A percentile compares a stretch with the other conserved stretches of the same genome.
phyloP scores from a whole-genome alignment of 2,329 filamentous ascomycete genomes.

The Aspergillus sp. region DNA sequence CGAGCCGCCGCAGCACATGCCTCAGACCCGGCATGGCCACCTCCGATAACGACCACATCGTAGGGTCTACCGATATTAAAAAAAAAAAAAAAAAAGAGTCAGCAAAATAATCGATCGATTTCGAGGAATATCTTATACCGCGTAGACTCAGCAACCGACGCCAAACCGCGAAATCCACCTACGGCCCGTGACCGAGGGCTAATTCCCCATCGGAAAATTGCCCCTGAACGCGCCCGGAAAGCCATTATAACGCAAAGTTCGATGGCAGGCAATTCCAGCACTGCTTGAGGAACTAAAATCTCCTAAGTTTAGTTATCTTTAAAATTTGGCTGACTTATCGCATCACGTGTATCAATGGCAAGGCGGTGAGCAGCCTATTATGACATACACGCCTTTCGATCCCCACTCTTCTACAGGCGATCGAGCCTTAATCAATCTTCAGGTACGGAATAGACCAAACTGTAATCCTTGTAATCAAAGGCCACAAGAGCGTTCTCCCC shows the following conservation, averaged over 20 bases:
- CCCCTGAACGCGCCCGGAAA: conserved; percentile 33
- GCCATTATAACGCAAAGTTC: conserved; percentile 28
- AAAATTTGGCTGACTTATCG: conserved; percentile 11
- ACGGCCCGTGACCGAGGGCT: conserved; percentile 22
- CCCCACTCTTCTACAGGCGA: no score
- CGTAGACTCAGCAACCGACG: conserved; percentile 39
- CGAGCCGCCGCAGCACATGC: conserved; percentile 88
- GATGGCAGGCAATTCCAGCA: neutral
- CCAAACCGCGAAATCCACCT: conserved; percentile 32
- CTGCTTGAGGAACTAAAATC: neutral
- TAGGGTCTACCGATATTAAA: conserved; percentile 57
- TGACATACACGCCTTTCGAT: neutral
- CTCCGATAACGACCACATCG: conserved; percentile 94
- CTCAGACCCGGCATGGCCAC: conserved; percentile 93
- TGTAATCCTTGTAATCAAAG: neutral
- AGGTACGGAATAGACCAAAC: neutral
- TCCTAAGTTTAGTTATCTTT: neutral
- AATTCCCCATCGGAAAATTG: conserved; percentile 29
- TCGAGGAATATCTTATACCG: conserved; percentile 28
- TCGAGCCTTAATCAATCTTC: neutral
- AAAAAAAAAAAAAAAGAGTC: neutral
- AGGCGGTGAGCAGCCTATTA: neutral
- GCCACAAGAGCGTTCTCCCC: neutral
- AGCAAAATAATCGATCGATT: conserved; percentile 1
- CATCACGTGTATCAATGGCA: conserved; percentile 1